These are phyloP conservation scores for Blastobotrys petasosporus DNA, from an alignment of 1,139 yeast genomes.

Conservation along the genomic window DNA sequence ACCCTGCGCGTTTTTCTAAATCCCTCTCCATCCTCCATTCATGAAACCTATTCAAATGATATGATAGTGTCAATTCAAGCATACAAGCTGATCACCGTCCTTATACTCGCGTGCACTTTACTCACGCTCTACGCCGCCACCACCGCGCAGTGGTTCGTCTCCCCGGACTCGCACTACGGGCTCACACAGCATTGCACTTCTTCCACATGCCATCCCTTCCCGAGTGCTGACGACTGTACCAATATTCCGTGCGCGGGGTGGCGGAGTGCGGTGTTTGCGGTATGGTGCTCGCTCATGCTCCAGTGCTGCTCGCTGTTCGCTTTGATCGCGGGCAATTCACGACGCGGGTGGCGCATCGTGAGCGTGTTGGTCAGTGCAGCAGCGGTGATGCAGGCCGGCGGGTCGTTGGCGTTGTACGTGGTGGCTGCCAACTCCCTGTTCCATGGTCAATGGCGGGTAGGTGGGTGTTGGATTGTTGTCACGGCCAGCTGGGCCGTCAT, in stretches of 20 bases:
- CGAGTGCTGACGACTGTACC: background rate
- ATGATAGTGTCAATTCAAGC: too few relatives aligned
- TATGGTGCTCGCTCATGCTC: constrained; percentile 23
- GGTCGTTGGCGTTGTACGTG: constrained; percentile 16
- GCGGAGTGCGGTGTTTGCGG: constrained; percentile 22
- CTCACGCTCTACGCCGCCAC: background rate
- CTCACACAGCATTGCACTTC: background rate
- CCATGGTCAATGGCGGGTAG: constrained; percentile 19
- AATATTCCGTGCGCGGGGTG: constrained; percentile 14
- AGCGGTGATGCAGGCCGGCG: constrained; percentile 13
- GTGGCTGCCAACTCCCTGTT: constrained; percentile 17
- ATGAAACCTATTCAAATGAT: too few relatives aligned
- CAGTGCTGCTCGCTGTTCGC: constrained; percentile 20
- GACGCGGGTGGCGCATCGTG: constrained; percentile 21
- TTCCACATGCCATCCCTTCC: constrained; percentile 1
- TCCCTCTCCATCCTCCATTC: too few relatives aligned
- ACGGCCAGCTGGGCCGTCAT: constrained; percentile 19
- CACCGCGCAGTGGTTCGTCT: constrained; percentile 1
- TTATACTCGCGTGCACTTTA: background rate
- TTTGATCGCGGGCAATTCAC: constrained; percentile 14
- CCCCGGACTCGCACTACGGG: background rate
- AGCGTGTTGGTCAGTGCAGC: constrained; percentile 14
- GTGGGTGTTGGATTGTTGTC: constrained; percentile 20
- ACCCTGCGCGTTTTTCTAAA: too few relatives aligned
- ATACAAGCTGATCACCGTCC: too few relatives aligned